phyloP scores from a whole-genome alignment of 2,329 filamentous ascomycete genomes.

The Exophiala xenobiotica region DNA sequence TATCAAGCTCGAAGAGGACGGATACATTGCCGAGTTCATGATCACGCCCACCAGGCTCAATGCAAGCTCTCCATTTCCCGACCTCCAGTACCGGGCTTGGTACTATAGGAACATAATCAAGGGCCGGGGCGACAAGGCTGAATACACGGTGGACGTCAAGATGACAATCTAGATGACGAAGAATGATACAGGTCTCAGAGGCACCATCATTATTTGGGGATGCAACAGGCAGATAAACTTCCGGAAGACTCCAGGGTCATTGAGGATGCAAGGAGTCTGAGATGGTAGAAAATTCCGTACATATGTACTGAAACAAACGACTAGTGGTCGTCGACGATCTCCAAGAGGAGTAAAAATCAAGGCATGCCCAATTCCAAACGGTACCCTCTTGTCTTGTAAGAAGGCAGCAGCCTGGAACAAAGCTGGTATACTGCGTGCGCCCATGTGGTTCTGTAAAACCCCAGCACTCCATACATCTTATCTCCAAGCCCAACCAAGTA shows the following conservation, averaged over 20 bases:
- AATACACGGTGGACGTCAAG: conserved; percentile 3
- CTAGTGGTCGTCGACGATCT: too few relatives aligned
- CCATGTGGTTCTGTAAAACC: neutral
- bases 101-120: conserved; percentile 14
- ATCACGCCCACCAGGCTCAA: conserved; percentile 12
- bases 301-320: too few relatives aligned
- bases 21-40: conserved; percentile 13
- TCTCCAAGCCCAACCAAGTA: neutral
- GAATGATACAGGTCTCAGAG: neutral
- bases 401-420: too few relatives aligned
- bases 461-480: neutral
- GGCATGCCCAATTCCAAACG: too few relatives aligned
- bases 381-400: too few relatives aligned
- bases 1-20: conserved; percentile 18
- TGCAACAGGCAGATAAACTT: too few relatives aligned
- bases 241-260: too few relatives aligned
- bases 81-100: conserved; percentile 14
- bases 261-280: too few relatives aligned
- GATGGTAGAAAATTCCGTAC: too few relatives aligned
- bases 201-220: too few relatives aligned
- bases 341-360: too few relatives aligned
- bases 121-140: conserved; percentile 4
- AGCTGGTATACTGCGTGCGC: too few relatives aligned
- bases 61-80: conserved; percentile 1
- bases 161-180: conserved; percentile 1